phyloP scores from a whole-genome alignment of 257 asterid species.

The Ballota nigra region DNA sequence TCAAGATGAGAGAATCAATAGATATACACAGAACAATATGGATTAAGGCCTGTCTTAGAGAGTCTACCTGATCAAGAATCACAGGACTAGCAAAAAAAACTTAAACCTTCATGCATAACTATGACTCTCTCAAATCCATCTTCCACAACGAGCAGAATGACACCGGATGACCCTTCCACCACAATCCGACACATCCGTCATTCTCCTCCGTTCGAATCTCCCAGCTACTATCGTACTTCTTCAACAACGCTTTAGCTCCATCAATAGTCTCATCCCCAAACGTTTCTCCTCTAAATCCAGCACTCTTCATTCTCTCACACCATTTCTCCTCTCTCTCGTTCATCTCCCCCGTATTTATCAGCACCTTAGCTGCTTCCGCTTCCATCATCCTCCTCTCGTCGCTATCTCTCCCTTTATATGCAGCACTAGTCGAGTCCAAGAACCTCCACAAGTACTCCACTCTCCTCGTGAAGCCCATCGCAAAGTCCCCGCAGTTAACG shows the following conservation, averaged over 20 bases:
- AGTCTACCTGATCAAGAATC: neutral
- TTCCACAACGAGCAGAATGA: conserved; percentile 81
- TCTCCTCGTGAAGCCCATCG: conserved; percentile 57
- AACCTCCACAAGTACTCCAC: conserved; percentile 73
- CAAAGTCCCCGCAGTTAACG: conserved; percentile 65
- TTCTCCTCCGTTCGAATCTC: conserved; percentile 63
- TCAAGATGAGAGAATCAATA: neutral
- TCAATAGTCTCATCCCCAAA: conserved; percentile 69
- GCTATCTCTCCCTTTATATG: conserved; percentile 75
- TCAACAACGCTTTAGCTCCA: conserved; percentile 73
- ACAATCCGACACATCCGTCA: conserved; percentile 56
- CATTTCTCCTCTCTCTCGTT: conserved; percentile 74
- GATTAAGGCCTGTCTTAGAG: neutral
- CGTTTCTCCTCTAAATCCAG: conserved; percentile 50
- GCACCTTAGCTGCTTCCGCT: conserved; percentile 76
- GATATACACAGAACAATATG: neutral
- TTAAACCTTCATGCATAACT: conserved; percentile 1
- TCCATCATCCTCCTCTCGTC: conserved; percentile 89
- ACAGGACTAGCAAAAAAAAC: conserved; percentile 1
- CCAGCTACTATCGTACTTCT: conserved; percentile 81
- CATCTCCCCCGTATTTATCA: conserved; percentile 58
- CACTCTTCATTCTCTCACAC: conserved; percentile 67
- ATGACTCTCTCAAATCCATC: conserved; percentile 31
- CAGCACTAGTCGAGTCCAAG: conserved; percentile 67
- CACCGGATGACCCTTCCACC: conserved; percentile 83